These are phyloP conservation scores for Pleurotus cornucopiae DNA, from an alignment of 768 basidiomycete species.

Conservation along the genomic window DNA sequence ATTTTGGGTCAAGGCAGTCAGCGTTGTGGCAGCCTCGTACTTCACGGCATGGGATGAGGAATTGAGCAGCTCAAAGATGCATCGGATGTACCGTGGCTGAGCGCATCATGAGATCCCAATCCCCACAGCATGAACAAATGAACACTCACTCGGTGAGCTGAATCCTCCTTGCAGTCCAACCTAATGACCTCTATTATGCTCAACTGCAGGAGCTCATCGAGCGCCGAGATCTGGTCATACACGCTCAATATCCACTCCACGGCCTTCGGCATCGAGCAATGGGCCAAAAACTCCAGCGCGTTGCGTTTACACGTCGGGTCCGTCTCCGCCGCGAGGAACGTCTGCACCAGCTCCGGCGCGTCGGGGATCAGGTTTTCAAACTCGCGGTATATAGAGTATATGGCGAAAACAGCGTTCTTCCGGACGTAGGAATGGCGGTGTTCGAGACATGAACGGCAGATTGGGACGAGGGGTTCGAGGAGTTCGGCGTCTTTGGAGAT, in stretches of 20 bases:
- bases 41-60: constrained; percentile 91
- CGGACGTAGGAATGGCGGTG: constrained; percentile 97
- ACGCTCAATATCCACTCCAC: constrained; percentile 87
- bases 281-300: constrained; percentile 91
- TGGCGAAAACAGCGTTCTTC: constrained; percentile 96
- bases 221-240: constrained; percentile 73
- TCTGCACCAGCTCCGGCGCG: constrained; percentile 92
- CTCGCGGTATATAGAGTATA: constrained; percentile 91
- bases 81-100: constrained; percentile 90
- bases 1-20: constrained; percentile 93
- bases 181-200: constrained; percentile 91
- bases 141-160: constrained; percentile 68
- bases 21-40: constrained; percentile 94
- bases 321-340: constrained; percentile 92
- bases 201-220: constrained; percentile 96
- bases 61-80: constrained; percentile 89
- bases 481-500: constrained; percentile 90
- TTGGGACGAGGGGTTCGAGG: constrained; percentile 93
- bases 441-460: constrained; percentile 89
- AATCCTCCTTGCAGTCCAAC: constrained; percentile 83
- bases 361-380: constrained; percentile 95
- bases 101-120: not conserved
- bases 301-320: constrained; percentile 97
- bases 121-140: constrained; percentile 1
- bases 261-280: constrained; percentile 83